Base-by-base conservation (phyloP, 208 protist species). In the Angomonas desouzai region DNA sequence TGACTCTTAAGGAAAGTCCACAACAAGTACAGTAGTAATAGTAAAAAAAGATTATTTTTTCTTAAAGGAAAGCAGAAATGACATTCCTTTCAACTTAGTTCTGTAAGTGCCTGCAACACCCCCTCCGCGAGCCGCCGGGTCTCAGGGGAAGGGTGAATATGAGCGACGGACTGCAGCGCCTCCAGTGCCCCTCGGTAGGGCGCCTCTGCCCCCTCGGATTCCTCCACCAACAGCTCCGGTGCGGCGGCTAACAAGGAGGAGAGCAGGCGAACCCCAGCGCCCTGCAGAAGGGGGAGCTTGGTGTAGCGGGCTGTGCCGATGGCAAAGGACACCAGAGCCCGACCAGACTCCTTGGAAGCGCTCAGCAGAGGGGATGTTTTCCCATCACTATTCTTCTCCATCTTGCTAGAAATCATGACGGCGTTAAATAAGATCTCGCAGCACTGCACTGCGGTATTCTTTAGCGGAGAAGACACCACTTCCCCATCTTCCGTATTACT, bases 231-330 rank as follows among this genome's bases (percentile, higher is more conserved):
- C 6, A 85, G 58, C 34, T 90, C 83, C 6, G 78, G 81, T 0
- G 83, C 89, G 0, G 76, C 76, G 7, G 76, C 83, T 32, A 94
- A 55, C 18, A 92, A 29, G 0, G 79, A 70, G 23, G 85, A 87
- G 38, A 94, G 70, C 6, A 92, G 67, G 1, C 80, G 80, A n/a
- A 92, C 80, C 9, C 89, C 89, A 18, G 62, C 62, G 1, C 66
- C 67, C 60, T 94, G 88, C 48, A 94, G 33, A 1, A 55, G 65
- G n/a, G 74, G 57, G 4, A 77, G 77, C 33, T 60, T 71, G 0
- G 61, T 48, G 48, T 83, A 91, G 13, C 79, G 76, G 3, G 80
- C 70, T 27, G 72, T 86, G 11, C 88, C 88, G 0, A 94, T 49
- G 0, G 83, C 65, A 64, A 94, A 94, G 34, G 55, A 66, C 47